Evolutionary conservation across 176 grass and related monocot species (phyloP).

Genomic region (Dactylis glomerata): DNA sequence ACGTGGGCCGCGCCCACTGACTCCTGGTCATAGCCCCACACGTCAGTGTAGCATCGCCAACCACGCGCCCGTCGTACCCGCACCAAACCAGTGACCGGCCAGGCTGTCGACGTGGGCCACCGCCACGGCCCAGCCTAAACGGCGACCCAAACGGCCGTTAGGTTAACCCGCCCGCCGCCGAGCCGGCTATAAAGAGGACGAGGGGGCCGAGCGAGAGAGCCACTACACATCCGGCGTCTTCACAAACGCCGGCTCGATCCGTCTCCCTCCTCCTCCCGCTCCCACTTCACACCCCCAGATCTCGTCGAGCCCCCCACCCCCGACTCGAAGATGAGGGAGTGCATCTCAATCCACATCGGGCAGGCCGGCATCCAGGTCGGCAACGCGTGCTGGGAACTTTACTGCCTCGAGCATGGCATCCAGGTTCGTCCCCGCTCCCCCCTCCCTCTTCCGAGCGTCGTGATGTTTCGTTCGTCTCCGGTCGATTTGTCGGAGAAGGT

Average conservation of each 20-base stretch:
- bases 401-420: constrained; percentile 81
- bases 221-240: constrained; percentile 51
- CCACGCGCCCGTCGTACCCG: background rate
- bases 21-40: background rate
- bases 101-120: background rate
- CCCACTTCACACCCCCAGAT: background rate
- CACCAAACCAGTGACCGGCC: background rate
- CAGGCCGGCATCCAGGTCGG: constrained; percentile 77
- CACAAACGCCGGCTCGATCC: constrained; percentile 23
- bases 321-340: constrained; percentile 69
- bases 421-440: background rate
- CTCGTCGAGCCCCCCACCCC: background rate
- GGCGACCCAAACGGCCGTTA: constrained; percentile 28
- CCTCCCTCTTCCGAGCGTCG: background rate
- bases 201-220: background rate
- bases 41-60: background rate
- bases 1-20: background rate
- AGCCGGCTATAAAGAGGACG: constrained; percentile 3
- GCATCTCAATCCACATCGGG: constrained; percentile 88
- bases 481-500: background rate
- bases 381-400: constrained; percentile 76
- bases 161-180: constrained; percentile 20
- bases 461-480: background rate
- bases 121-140: background rate
- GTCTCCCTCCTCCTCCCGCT: background rate